Conservation (phyloP, 345 rosid genomes). For the Camelina neglecta region DNA sequence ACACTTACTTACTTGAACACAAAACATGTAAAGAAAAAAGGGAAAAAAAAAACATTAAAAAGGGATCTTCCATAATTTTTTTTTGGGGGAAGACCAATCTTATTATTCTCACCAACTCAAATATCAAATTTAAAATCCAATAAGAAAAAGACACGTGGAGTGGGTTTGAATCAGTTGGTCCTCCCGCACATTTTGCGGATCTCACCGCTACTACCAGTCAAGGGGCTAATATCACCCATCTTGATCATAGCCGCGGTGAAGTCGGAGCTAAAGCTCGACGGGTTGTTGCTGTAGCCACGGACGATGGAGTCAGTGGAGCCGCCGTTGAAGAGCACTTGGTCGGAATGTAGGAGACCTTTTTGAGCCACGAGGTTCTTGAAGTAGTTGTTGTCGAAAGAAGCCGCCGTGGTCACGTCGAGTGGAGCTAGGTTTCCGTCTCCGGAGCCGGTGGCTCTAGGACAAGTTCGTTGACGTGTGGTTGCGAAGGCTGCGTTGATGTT, state of each 20-base stretch:
- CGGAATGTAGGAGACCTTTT: constrained; percentile 81
- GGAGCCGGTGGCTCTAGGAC: constrained; percentile 57
- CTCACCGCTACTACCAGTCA: constrained; percentile 78
- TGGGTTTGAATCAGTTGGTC: constrained; percentile 48
- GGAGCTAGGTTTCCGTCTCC: constrained; percentile 72
- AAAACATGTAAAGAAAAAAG: not conserved
- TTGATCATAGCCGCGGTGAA: constrained; percentile 75
- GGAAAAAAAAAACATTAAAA: not conserved
- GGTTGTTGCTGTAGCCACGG: constrained; percentile 54
- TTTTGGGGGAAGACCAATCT: not conserved
- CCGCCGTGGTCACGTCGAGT: constrained; percentile 63
- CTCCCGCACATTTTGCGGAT: constrained; percentile 73
- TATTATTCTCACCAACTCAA: constrained; percentile 18
- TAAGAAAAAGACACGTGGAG: constrained; percentile 15
- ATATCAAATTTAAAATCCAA: constrained; percentile 12
- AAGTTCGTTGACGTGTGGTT: constrained; percentile 44
- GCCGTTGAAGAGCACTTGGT: constrained; percentile 72
- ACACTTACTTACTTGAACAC: constrained; percentile 25
- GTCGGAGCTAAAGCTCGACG: constrained; percentile 61
- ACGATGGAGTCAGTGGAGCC: constrained; percentile 77
- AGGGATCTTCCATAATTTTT: constrained; percentile 3
- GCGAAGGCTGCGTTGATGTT: constrained; percentile 73
- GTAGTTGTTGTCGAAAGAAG: constrained; percentile 68
- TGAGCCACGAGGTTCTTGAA: constrained; percentile 62
- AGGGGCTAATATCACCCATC: constrained; percentile 81